Conservation (phyloP, 1,284 basidiomycete genomes). For the Ustilago sp. region DNA sequence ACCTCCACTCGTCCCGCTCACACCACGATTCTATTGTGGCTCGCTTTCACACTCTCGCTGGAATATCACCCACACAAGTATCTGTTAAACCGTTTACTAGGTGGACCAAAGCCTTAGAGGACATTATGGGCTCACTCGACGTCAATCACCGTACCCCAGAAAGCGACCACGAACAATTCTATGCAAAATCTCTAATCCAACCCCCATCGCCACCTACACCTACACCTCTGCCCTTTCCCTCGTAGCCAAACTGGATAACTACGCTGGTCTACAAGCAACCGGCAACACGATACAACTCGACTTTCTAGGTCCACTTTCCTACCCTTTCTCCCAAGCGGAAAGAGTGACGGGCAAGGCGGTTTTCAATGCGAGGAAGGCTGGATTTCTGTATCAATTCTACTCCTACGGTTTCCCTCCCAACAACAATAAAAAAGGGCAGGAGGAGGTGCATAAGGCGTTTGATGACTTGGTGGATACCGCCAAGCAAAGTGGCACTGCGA, state of each 20-base stretch:
- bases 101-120: conserved; percentile 36
- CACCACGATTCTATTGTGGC: conserved; percentile 22
- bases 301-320: conserved; percentile 45
- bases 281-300: conserved; percentile 56
- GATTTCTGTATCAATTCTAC: conserved; percentile 72
- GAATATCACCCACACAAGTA: conserved; percentile 2
- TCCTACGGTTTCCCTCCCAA: conserved; percentile 45
- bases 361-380: conserved; percentile 70
- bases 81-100: conserved; percentile 14
- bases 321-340: conserved; percentile 24
- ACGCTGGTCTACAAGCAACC: conserved; percentile 35
- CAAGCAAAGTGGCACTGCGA: conserved; percentile 57
- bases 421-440: conserved; percentile 69
- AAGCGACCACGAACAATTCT: conserved; percentile 48
- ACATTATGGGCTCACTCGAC: conserved; percentile 53
- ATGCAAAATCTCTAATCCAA: conserved; percentile 56
- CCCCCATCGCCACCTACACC: conserved; percentile 28
- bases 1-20: conserved; percentile 15
- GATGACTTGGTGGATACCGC: conserved; percentile 71
- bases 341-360: conserved; percentile 70
- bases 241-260: conserved; percentile 29
- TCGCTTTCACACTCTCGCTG: conserved; percentile 14
- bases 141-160: not conserved
- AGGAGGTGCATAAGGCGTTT: conserved; percentile 72
- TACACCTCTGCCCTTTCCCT: conserved; percentile 29